Conservation (phyloP, 2,329 filamentous ascomycete species). For the Colletotrichum orchidophilum region DNA sequence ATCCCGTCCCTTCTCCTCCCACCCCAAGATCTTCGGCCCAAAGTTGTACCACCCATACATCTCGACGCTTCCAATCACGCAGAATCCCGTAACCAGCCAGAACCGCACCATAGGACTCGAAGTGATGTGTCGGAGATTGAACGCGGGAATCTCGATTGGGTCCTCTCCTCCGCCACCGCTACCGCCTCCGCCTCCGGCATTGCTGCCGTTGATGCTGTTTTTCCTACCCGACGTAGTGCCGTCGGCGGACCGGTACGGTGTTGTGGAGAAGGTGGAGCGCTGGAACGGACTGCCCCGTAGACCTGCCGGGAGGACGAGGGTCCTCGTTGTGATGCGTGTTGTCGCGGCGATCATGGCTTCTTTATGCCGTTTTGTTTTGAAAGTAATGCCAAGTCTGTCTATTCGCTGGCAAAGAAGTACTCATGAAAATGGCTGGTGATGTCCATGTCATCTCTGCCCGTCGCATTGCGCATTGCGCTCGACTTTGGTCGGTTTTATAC, state of each 20-base stretch:
- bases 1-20: slow-evolving; percentile 2
- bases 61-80: slow-evolving; percentile 33
- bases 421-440: background rate
- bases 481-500: background rate
- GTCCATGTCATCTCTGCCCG: background rate
- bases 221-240: background rate
- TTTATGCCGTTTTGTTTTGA: too few relatives aligned
- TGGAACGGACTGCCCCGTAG: background rate
- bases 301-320: background rate
- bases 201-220: slow-evolving; percentile 3
- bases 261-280: slow-evolving; percentile 28
- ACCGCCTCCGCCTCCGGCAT: too few relatives aligned
- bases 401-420: background rate
- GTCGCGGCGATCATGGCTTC: background rate
- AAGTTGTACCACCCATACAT: slow-evolving; percentile 36
- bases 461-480: background rate
- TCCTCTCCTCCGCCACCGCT: slow-evolving; percentile 13
- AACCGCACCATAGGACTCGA: slow-evolving; percentile 36
- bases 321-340: background rate
- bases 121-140: slow-evolving; percentile 36
- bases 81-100: slow-evolving; percentile 30
- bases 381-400: background rate
- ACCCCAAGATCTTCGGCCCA: slow-evolving; percentile 37
- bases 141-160: slow-evolving; percentile 31
- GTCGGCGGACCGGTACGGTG: background rate